These are phyloP conservation scores for Scheffersomyces illinoinensis DNA, from an alignment of 1,139 yeast species.

Conservation along the genomic window DNA sequence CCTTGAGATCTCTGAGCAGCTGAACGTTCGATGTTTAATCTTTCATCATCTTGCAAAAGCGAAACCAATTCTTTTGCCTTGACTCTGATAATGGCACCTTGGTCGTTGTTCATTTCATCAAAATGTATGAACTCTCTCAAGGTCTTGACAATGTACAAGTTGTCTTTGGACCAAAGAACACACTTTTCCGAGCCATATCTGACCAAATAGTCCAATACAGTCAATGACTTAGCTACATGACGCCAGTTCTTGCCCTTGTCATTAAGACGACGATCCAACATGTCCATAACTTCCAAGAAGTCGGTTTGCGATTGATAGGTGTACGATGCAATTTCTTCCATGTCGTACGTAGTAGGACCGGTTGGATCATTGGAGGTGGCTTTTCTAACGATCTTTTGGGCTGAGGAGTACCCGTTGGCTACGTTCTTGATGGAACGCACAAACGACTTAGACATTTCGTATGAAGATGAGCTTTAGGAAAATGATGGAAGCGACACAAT, in stretches of 20 bases:
- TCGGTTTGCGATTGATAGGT: conserved; percentile 75
- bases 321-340: conserved; percentile 80
- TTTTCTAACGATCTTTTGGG: conserved; percentile 86
- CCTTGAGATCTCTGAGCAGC: conserved; percentile 24
- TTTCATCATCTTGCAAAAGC: conserved; percentile 78
- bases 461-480: background rate
- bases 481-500: background rate
- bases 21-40: conserved; percentile 73
- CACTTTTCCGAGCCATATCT: conserved; percentile 89
- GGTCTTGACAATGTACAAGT: conserved; percentile 85
- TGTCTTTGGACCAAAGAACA: conserved; percentile 92
- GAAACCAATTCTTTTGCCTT: conserved; percentile 90
- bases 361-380: conserved; percentile 90
- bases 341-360: conserved; percentile 79
- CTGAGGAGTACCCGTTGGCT: conserved; percentile 85
- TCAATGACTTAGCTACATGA: conserved; percentile 88
- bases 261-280: conserved; percentile 88
- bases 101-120: conserved; percentile 81
- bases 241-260: conserved; percentile 99
- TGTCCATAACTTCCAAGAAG: conserved; percentile 90
- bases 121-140: conserved; percentile 85
- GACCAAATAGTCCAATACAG: conserved; percentile 85
- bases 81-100: conserved; percentile 86
- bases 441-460: conserved; percentile 69
- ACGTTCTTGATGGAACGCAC: conserved; percentile 90